Conservation (phyloP, 768 basidiomycete species). For the Tulasnella sp. region DNA sequence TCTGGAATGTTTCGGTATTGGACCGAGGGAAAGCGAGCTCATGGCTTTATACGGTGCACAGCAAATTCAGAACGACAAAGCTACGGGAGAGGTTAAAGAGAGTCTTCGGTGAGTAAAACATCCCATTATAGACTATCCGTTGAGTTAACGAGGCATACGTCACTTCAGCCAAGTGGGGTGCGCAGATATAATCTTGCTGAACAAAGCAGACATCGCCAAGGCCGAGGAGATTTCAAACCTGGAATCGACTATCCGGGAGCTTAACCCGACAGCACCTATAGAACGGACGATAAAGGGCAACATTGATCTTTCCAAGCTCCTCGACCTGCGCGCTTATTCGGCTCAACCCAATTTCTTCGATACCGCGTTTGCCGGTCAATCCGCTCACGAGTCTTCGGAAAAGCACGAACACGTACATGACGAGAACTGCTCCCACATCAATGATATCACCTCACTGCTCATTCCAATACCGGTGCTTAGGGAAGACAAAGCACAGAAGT, state of each 20-base stretch:
- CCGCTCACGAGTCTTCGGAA: constrained; percentile 34
- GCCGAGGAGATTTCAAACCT: constrained; percentile 45
- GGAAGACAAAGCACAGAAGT: constrained; percentile 37
- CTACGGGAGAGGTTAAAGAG: constrained; percentile 60
- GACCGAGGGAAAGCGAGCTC: not conserved
- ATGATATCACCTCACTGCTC: constrained; percentile 71
- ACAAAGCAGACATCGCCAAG: constrained; percentile 76
- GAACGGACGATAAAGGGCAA: constrained; percentile 61
- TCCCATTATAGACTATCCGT: not conserved
- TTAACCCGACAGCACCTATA: constrained; percentile 76
- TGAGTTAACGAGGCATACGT: not conserved
- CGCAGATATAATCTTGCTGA: constrained; percentile 84
- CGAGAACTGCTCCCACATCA: constrained; percentile 30
- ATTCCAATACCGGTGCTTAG: constrained; percentile 58
- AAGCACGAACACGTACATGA: constrained; percentile 29
- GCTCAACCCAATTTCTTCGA: constrained; percentile 34
- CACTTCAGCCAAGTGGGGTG: constrained; percentile 79
- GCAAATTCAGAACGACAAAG: constrained; percentile 82
- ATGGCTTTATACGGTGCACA: constrained; percentile 28
- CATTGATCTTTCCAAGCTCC: constrained; percentile 65
- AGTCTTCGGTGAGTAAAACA: constrained; percentile 56
- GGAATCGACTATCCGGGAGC: constrained; percentile 44
- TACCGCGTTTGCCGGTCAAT: constrained; percentile 17
- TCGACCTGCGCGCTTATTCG: constrained; percentile 74
- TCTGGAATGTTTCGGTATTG: not conserved